A percentile compares a stretch with the other conserved stretches of the same genome.
phyloP scores from a whole-genome alignment of 495 filamentous ascomycete species.

The Xylaria grammica region DNA sequence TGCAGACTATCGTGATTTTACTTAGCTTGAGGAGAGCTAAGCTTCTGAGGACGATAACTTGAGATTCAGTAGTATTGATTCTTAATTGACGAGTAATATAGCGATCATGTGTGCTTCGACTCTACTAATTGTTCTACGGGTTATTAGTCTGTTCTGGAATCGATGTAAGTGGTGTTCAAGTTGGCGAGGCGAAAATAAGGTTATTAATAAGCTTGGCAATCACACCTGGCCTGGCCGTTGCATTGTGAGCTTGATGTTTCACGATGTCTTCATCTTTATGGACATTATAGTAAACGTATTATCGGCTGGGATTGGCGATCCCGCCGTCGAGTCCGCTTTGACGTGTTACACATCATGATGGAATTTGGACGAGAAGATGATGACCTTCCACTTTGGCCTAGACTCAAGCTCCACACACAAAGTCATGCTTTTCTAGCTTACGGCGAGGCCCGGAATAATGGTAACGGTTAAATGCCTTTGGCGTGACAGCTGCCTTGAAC shows the following conservation, averaged over 20 bases:
- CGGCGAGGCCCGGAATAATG: neutral
- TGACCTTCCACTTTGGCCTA: conserved; percentile 17
- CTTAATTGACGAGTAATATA: neutral
- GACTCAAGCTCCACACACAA: conserved; percentile 4
- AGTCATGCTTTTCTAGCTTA: neutral
- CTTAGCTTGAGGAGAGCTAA: neutral
- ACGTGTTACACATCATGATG: neutral
- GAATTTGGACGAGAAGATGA: neutral
- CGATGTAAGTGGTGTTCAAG: neutral
- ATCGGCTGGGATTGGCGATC: conserved; percentile 2
- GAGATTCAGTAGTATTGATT: too few relatives aligned
- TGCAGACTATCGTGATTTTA: neutral
- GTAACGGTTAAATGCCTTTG: too few relatives aligned
- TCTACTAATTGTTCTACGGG: neutral
- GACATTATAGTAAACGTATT: neutral
- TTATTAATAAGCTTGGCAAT: neutral
- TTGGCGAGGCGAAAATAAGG: conserved; percentile 3
- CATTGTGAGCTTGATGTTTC: conserved; percentile 9
- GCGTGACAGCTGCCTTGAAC: too few relatives aligned
- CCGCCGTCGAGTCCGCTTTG: conserved; percentile 1
- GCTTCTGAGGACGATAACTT: too few relatives aligned
- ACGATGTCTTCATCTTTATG: neutral
- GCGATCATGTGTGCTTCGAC: neutral
- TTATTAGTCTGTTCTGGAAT: neutral
- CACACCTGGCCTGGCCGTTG: conserved; percentile 2